Evolutionary conservation across 1,284 basidiomycete species (phyloP).

Genomic region (Hymenochaete sp.): DNA sequence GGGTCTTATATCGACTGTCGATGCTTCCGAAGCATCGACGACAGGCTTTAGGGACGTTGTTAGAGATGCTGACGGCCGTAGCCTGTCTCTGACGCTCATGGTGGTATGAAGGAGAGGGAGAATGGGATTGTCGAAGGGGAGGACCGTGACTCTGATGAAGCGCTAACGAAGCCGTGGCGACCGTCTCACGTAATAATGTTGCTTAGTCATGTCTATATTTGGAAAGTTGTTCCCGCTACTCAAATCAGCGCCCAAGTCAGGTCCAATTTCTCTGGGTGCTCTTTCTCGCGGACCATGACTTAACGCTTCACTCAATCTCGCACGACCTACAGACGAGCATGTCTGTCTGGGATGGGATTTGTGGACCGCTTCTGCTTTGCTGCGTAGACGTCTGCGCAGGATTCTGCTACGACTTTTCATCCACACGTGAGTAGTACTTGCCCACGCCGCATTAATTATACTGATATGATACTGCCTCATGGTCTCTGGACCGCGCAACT

Average conservation of each 20-base stretch:
- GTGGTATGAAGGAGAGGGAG: conserved; percentile 1
- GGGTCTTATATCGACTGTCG: neutral
- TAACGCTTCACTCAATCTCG: neutral
- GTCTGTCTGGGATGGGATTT: neutral
- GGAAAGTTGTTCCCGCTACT: neutral
- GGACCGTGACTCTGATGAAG: neutral
- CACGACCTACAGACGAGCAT: neutral
- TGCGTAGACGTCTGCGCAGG: conserved; percentile 10
- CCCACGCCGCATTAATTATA: too few relatives aligned
- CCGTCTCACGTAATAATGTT: neutral
- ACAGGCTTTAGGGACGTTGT: neutral
- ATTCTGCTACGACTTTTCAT: conserved; percentile 7
- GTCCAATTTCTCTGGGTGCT: neutral
- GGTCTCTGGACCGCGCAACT: too few relatives aligned
- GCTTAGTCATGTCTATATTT: neutral
- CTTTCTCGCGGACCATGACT: neutral
- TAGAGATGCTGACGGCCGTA: neutral
- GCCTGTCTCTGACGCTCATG: conserved; percentile 7
- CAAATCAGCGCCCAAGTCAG: neutral
- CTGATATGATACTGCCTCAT: too few relatives aligned
- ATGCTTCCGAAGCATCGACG: neutral
- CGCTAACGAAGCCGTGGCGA: conserved; percentile 1
- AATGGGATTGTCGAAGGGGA: conserved; percentile 3
- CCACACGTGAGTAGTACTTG: conserved; percentile 10
- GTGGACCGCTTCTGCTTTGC: neutral